Conservation (phyloP, 306 rosid genomes). For the Trichosanthes truncata region DNA sequence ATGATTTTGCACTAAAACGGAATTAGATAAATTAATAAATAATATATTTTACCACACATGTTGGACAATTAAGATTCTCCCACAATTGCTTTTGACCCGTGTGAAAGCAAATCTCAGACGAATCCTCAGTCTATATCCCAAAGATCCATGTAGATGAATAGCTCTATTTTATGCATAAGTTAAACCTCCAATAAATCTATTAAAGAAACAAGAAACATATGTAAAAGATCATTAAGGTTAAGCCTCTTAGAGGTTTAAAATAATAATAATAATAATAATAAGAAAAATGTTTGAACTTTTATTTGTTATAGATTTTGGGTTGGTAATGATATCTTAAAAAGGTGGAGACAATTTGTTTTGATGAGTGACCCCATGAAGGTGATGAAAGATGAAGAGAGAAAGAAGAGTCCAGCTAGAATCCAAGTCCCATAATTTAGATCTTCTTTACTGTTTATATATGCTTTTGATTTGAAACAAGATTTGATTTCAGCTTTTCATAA, state of each 20-base stretch:
- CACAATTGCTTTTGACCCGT: too few species aligned
- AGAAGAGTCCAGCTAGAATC: conserved; percentile 60
- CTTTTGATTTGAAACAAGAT: conserved; percentile 17
- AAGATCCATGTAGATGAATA: not conserved
- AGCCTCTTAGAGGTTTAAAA: not conserved
- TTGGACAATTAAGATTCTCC: too few species aligned
- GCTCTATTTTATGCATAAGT: not conserved
- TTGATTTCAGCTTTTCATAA: conserved; percentile 19
- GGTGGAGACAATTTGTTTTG: conserved; percentile 40
- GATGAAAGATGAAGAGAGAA: conserved; percentile 23
- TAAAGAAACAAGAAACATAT: not conserved
- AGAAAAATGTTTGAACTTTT: not conserved
- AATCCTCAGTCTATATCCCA: not conserved
- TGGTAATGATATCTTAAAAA: conserved; percentile 43
- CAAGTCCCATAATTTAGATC: conserved; percentile 6
- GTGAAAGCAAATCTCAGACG: too few species aligned
- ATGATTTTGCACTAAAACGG: too few species aligned
- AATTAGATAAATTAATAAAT: too few species aligned
- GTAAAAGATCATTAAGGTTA: not conserved
- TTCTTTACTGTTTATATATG: conserved; percentile 28
- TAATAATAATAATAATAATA: not conserved
- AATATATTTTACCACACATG: too few species aligned
- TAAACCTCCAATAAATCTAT: not conserved
- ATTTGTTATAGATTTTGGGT: conserved; percentile 2
- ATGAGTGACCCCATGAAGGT: conserved; percentile 24